Conservation (phyloP, 2,329 filamentous ascomycete genomes). For the Aureobasidium sp. region DNA sequence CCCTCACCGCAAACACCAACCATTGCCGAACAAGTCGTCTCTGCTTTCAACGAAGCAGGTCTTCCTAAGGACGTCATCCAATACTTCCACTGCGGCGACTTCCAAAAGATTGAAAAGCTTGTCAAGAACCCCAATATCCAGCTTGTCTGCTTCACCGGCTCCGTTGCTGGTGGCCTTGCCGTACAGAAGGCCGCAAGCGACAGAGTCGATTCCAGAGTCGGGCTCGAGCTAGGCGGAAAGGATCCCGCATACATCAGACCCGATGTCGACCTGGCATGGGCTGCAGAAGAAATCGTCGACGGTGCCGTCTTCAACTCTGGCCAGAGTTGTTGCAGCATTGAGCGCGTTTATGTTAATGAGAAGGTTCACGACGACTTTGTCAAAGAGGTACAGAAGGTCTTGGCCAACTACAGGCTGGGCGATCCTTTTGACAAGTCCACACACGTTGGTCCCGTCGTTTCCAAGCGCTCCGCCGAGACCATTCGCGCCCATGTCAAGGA, state of each 20-base stretch:
- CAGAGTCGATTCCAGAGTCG: conserved; percentile 70
- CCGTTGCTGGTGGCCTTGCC: conserved; percentile 76
- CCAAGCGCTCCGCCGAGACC: conserved; percentile 65
- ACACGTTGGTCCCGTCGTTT: conserved; percentile 83
- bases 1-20: conserved; percentile 93
- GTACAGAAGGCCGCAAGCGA: conserved; percentile 80
- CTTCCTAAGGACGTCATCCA: conserved; percentile 79
- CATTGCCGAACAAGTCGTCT: conserved; percentile 73
- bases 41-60: conserved; percentile 72
- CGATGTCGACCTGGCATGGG: conserved; percentile 86
- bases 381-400: conserved; percentile 68
- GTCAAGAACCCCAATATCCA: conserved; percentile 70
- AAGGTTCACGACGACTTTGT: conserved; percentile 79
- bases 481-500: conserved; percentile 77
- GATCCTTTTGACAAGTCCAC: conserved; percentile 74
- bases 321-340: conserved; percentile 93
- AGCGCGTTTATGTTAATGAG: conserved; percentile 85
- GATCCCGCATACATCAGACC: conserved; percentile 83
- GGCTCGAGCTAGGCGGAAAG: conserved; percentile 88
- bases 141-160: conserved; percentile 88
- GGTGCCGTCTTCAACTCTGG: conserved; percentile 96
- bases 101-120: conserved; percentile 67
- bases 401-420: conserved; percentile 74
- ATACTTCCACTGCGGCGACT: conserved; percentile 84
- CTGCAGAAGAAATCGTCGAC: conserved; percentile 88